A percentile compares a stretch with the other conserved stretches of the same genome.
Evolutionary conservation across 192 early-diverging fungal species (phyloP).

Genomic region (Pecoramyces ruminantium): DNA sequence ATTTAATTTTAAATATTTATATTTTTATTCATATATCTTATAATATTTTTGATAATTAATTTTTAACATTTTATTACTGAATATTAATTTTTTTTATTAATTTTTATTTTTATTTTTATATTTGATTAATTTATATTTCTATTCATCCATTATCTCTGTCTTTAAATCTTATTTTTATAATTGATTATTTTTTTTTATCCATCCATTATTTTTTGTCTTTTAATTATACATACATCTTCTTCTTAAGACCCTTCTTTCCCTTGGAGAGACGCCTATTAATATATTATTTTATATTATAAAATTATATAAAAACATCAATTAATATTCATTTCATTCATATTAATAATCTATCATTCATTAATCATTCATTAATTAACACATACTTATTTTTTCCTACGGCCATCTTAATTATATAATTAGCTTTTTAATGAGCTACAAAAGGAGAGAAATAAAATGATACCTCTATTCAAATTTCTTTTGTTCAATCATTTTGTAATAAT

Average conservation of each 20-base stretch:
- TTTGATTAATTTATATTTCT: no score
- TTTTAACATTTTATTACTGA: no score
- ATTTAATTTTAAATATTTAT: no score
- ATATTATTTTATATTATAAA: neutral
- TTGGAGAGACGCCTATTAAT: constrained; percentile 76
- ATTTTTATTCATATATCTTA: no score
- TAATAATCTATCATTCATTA: neutral
- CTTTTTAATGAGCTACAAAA: neutral
- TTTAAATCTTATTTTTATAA: no score
- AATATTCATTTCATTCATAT: neutral
- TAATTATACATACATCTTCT: constrained; percentile 71
- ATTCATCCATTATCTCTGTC: no score
- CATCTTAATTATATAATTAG: neutral
- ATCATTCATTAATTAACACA: neutral
- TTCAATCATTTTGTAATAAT: neutral
- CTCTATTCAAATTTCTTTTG: neutral
- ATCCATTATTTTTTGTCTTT: constrained; percentile 15
- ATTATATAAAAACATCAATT: neutral
- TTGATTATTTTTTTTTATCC: constrained; percentile 5
- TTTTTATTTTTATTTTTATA: no score
- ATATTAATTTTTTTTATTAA: no score
- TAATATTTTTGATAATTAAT: no score
- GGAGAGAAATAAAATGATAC: neutral
- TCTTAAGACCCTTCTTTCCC: constrained; percentile 98
- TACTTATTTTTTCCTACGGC: neutral